These are phyloP conservation scores for Viola pubescens DNA, from an alignment of 441 rosid genomes.

Conservation along the genomic window DNA sequence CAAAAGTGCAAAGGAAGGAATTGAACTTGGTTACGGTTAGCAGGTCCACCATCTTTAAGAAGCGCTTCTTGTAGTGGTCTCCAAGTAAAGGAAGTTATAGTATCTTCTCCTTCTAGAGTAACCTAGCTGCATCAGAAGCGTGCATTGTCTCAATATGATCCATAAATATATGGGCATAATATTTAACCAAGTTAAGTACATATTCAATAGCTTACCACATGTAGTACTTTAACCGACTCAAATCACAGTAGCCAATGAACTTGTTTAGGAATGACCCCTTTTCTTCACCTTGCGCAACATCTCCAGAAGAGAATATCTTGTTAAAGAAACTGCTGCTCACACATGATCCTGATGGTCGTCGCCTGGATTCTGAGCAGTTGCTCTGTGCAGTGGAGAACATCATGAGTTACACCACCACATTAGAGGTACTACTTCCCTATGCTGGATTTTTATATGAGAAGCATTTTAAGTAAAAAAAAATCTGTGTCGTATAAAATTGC, in stretches of 20 bases:
- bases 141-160: neutral
- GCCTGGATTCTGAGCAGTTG: conserved; percentile 50
- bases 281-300: conserved; percentile 10
- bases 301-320: conserved; percentile 45
- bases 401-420: conserved; percentile 34
- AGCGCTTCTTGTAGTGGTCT: conserved; percentile 22
- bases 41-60: conserved; percentile 16
- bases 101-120: neutral
- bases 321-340: conserved; percentile 45
- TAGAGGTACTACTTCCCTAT: conserved; percentile 23
- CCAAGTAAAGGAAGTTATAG: conserved; percentile 17
- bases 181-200: neutral
- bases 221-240: conserved; percentile 11
- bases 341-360: conserved; percentile 75
- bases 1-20: conserved; percentile 17
- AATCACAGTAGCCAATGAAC: conserved; percentile 27
- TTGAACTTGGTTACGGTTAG: conserved; percentile 25
- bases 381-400: conserved; percentile 51
- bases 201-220: conserved; percentile 5
- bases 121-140: neutral
- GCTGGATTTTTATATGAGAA: neutral
- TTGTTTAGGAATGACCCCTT: conserved; percentile 10
- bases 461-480: too few relatives aligned
- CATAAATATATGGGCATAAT: neutral
- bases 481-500: neutral